Evolutionary conservation across 1,284 basidiomycete species (phyloP).

Genomic region (Ceratobasidium sp.): DNA sequence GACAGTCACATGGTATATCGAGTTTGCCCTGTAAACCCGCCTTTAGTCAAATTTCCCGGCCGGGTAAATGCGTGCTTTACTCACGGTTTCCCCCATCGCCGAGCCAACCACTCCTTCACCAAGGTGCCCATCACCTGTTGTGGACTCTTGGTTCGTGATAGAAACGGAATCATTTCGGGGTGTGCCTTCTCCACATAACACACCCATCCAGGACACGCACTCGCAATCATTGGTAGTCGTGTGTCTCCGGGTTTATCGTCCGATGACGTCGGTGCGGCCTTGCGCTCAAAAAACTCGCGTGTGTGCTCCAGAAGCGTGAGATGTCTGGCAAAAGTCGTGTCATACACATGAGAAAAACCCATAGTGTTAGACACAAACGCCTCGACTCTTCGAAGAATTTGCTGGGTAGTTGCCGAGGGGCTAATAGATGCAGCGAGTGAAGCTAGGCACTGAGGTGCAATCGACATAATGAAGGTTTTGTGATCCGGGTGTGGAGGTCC

Average conservation of each 20-base stretch:
- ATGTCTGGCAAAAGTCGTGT: slow-evolving; percentile 94
- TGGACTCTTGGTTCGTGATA: slow-evolving; percentile 86
- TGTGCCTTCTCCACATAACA: slow-evolving; percentile 99
- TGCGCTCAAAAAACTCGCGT: slow-evolving; percentile 80
- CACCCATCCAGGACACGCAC: slow-evolving; percentile 98
- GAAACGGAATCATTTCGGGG: slow-evolving; percentile 88
- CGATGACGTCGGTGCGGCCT: slow-evolving; percentile 46
- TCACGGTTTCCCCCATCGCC: slow-evolving; percentile 67
- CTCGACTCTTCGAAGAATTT: slow-evolving; percentile 70
- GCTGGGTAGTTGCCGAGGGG: slow-evolving; percentile 60
- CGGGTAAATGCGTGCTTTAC: slow-evolving; percentile 48
- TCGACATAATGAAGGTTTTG: slow-evolving; percentile 77
- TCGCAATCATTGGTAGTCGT: slow-evolving; percentile 85
- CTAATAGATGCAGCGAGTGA: slow-evolving; percentile 79
- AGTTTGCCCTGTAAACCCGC: slow-evolving; percentile 64
- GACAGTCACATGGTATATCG: slow-evolving; percentile 93
- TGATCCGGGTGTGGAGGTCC: slow-evolving; percentile 52
- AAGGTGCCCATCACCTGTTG: slow-evolving; percentile 94
- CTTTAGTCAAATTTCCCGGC: slow-evolving; percentile 40
- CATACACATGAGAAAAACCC: slow-evolving; percentile 80
- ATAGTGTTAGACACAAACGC: slow-evolving; percentile 66
- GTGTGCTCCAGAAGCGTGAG: slow-evolving; percentile 82
- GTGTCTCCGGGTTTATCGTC: slow-evolving; percentile 44
- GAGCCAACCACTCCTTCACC: slow-evolving; percentile 83
- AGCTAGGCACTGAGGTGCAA: slow-evolving; percentile 91